phyloP scores from a whole-genome alignment of 257 asterid genomes.

The Linaria vulgaris region DNA sequence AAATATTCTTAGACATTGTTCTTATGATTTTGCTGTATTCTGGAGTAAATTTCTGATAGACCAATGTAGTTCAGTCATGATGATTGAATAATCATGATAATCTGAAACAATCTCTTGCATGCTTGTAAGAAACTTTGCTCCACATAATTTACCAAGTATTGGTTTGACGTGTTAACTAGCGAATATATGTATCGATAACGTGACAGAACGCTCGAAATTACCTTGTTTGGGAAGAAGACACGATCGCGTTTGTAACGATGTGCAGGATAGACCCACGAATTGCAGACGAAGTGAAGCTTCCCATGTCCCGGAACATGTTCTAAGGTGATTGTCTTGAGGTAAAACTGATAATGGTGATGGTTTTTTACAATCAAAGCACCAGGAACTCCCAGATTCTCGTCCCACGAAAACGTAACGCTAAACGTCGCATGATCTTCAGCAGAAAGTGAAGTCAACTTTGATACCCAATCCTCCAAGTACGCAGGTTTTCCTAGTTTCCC shows the following conservation, averaged over 20 bases:
- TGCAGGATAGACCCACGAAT: slow-evolving; percentile 85
- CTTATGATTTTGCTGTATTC: no score
- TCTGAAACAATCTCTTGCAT: neutral
- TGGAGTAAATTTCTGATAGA: no score
- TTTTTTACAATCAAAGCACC: slow-evolving; percentile 74
- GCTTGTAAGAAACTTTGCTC: neutral
- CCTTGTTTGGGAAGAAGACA: slow-evolving; percentile 76
- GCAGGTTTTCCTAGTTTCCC: slow-evolving; percentile 78
- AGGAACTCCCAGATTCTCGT: slow-evolving; percentile 63
- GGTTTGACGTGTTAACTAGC: neutral
- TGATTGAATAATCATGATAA: neutral
- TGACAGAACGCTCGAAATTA: slow-evolving; percentile 23
- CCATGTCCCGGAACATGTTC: slow-evolving; percentile 68
- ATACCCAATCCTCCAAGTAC: slow-evolving; percentile 59
- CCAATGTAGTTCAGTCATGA: no score
- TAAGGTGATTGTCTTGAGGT: slow-evolving; percentile 62
- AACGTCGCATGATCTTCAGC: slow-evolving; percentile 56
- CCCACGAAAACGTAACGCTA: slow-evolving; percentile 58
- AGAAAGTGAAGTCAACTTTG: slow-evolving; percentile 51
- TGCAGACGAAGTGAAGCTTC: slow-evolving; percentile 60
- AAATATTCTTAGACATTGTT: no score
- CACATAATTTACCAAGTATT: neutral
- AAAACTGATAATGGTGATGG: slow-evolving; percentile 69
- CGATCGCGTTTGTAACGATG: slow-evolving; percentile 62
- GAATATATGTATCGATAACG: neutral